phyloP scores from a whole-genome alignment of 371 early-diverging fungal genomes.

The Mucor lusitanicus region DNA sequence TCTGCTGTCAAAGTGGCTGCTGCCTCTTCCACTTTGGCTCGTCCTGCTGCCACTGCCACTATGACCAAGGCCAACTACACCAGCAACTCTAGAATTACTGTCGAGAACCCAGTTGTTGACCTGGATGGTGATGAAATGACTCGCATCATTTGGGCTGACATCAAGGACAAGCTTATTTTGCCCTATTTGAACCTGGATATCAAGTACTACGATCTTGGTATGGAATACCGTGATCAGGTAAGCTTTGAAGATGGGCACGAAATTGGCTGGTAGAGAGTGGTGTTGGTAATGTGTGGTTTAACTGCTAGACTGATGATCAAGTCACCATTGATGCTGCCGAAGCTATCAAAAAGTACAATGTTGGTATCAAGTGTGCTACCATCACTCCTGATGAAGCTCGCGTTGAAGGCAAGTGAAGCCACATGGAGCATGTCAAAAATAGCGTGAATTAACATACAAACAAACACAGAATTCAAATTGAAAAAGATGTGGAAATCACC shows the following conservation, averaged over 20 bases:
- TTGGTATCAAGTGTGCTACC: conserved; percentile 96
- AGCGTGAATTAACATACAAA: not conserved
- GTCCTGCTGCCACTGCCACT: conserved; percentile 4
- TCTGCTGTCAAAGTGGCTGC: conserved; percentile 4
- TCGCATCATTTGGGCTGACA: conserved; percentile 93
- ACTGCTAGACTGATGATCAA: conserved; percentile 55
- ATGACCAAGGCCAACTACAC: conserved; percentile 32
- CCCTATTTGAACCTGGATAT: conserved; percentile 88
- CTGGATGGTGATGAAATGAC: conserved; percentile 99
- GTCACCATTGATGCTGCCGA: conserved; percentile 93
- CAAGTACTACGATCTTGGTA: conserved; percentile 92
- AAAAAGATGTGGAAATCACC: conserved; percentile 97
- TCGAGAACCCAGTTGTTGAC: conserved; percentile 84
- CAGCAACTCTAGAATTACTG: conserved; percentile 63
- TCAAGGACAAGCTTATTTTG: conserved; percentile 91
- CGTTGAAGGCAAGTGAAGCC: conserved; percentile 62
- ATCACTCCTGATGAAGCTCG: conserved; percentile 94
- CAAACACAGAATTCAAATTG: conserved; percentile 75
- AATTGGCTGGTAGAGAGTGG: not conserved
- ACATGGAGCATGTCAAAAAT: not conserved
- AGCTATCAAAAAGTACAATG: conserved; percentile 91
- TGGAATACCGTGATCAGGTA: conserved; percentile 87
- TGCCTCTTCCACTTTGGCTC: conserved; percentile 11
- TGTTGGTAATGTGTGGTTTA: not conserved
- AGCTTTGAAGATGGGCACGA: conserved; percentile 1